Evolutionary conservation across 2,329 filamentous ascomycete species (phyloP), one percentile per base, ranked within the genome.

Genomic region (Monosporascus sp.): DNA sequence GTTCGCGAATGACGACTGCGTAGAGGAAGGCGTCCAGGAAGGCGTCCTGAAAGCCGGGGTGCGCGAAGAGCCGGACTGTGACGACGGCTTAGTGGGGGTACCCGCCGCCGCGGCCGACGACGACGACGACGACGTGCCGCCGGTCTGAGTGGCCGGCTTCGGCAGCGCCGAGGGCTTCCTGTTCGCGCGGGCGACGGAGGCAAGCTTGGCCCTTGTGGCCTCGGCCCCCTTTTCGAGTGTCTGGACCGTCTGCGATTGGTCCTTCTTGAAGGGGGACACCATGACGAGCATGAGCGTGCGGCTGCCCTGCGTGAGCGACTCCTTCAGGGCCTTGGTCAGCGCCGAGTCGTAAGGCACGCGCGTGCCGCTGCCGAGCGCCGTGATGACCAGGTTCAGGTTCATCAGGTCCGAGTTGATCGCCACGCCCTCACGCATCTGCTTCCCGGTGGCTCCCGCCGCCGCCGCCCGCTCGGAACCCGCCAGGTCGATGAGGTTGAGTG

Each of bases 221-320:
- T 60, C 58, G n/a, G 54, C 45, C 2, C 57, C 59, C 45, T 53
- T 59, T 3, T 58, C 53, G 14, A 66, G 55, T 2, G 62, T 64
- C 20, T 58, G 54, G 2, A 60, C 11, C 1, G 64, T 55, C 14
- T 51, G 51, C 3, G 14, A 85, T 55, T 96, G 74, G 74, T 97
- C 91, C 2, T 83, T 85, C 74, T 92, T 88, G 52, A 97, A 76
- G 24, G 94, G 92, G 58, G 88, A 93, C 52, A 96, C 87, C 89
- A 97, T 97, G 67, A 97, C 89, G 69, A 97, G 95, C 92, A 97
- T 97, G 62, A 97, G 84, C 1, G 93, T 96, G 74, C 97, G 96
- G 58, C 87, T 92, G 71, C 95, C 97, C 3, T 91, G 90, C 3
- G 90, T 89, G 14, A 99, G 77, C 5, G 89, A 95, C 67, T 93